These are phyloP conservation scores for Lathyrus aphaca DNA, from an alignment of 306 rosid genomes.

Conservation along the genomic window DNA sequence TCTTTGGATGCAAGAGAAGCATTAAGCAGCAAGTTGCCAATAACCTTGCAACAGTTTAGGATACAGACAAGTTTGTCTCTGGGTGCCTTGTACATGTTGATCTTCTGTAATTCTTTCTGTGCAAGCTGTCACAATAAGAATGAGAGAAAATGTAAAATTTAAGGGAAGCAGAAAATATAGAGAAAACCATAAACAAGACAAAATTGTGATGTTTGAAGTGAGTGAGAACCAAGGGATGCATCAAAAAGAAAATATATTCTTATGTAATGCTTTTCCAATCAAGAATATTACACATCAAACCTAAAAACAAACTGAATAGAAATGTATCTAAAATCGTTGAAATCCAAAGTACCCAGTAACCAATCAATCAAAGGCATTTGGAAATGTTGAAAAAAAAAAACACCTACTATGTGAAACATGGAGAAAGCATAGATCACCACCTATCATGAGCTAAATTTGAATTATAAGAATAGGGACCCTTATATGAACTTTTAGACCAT, in stretches of 20 bases:
- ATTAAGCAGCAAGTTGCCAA: conserved; percentile 79
- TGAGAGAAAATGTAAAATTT: conserved; percentile 36
- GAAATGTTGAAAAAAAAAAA: conserved; percentile 21
- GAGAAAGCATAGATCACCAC: conserved; percentile 1
- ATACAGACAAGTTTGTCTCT: conserved; percentile 96
- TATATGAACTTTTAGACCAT: conserved; percentile 22
- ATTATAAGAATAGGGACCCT: conserved; percentile 21
- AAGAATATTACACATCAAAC: conserved; percentile 31
- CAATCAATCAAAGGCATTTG: conserved; percentile 28
- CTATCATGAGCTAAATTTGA: conserved; percentile 20
- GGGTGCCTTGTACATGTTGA: conserved; percentile 98
- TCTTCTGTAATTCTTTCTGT: conserved; percentile 93
- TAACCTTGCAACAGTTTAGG: conserved; percentile 94
- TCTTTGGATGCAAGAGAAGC: conserved; percentile 87
- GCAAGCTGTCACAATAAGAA: conserved; percentile 75
- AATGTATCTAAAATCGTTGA: conserved; percentile 15
- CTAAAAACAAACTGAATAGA: conserved; percentile 5
- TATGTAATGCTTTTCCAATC: conserved; percentile 23
- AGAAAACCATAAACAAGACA: conserved; percentile 22
- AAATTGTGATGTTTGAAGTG: background rate
- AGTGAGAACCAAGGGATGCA: conserved; percentile 3
- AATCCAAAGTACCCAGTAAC: conserved; percentile 5
- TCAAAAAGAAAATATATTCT: conserved; percentile 7
- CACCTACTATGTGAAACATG: conserved; percentile 14
- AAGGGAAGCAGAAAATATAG: conserved; percentile 14